Evolutionary conservation across 2,329 filamentous ascomycete species (phyloP), one percentile per base, ranked within the genome.

Genomic region (Cordyceps pruinosa): DNA sequence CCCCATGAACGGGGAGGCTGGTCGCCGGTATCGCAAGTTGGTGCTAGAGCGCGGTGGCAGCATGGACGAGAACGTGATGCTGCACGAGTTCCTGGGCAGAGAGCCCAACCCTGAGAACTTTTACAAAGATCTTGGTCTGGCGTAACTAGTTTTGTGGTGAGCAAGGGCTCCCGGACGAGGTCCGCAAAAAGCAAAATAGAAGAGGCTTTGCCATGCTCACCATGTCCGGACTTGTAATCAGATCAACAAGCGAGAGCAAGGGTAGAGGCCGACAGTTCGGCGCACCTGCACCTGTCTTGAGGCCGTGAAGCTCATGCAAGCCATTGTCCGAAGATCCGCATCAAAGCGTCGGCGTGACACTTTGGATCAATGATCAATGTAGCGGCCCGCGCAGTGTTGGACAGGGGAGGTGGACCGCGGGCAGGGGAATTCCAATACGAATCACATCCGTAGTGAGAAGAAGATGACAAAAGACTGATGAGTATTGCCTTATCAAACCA

Each of bases 21-120:
- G 89, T 1, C 78, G 89, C 15, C 74, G 88, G 58, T 94, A 93
- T 73, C 80, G 89, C 55, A 86, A 90, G 70, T 88, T 84, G 0
- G 88, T 94, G 23, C 75, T 94, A 5, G 87, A 92, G 74, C 84
- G 83, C 62, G 89, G 89, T 37, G 89, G 89, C 1, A 86, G 83
- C 63, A 85, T 87, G 69, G 88, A 92, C 63, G 89, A 93, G 76
- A 90, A 93, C 87, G 77, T 84, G 61, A 88, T 87, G 12, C 72
- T 94, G 58, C 85, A 87, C 74, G 84, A 90, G 63, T 94, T 93
- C 73, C 69, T 94, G 58, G 88, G 89, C 7, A 75, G 89, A 62
- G 83, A 87, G 72, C 89, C 89, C 0, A 90, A 81, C 68, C 85
- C 83, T 0, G 88, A 93, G 67, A 83, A 89, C 1, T 94, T 94